Evolutionary conservation across 1,139 yeast genomes (phyloP).

Genomic region (Blastobotrys malaysiensis): DNA sequence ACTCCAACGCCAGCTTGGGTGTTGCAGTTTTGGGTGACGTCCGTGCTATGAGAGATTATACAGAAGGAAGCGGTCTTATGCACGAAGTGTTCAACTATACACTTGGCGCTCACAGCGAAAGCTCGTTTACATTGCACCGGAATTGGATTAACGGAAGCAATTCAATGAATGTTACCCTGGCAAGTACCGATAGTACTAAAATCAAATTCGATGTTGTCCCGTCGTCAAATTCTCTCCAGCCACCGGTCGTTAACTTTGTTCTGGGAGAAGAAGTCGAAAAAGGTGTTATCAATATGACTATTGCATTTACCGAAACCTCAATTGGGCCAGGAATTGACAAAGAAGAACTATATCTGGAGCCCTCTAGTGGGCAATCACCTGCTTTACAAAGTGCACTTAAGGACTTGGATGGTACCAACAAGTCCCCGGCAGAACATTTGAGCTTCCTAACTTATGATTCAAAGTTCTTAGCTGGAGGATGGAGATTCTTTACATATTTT

Average conservation of each 20-base stretch:
- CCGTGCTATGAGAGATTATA: conserved; percentile 10
- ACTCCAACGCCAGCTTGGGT: conserved; percentile 9
- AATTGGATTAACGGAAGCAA: conserved; percentile 13
- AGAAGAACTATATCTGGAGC: conserved; percentile 3
- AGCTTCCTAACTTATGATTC: conserved; percentile 5
- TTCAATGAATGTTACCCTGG: conserved; percentile 12
- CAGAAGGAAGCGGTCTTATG: conserved; percentile 12
- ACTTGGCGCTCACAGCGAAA: conserved; percentile 3
- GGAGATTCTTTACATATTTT: conserved; percentile 14
- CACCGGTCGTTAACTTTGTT: conserved; percentile 6
- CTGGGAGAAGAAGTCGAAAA: not conserved
- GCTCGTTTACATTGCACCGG: conserved; percentile 7
- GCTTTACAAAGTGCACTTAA: not conserved
- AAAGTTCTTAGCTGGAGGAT: conserved; percentile 13
- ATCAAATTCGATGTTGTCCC: conserved; percentile 5
- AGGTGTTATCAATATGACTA: conserved; percentile 1
- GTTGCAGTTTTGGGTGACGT: conserved; percentile 12
- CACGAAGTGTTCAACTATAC: conserved; percentile 12
- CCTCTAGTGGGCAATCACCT: not conserved
- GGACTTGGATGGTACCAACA: not conserved
- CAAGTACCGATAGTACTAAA: conserved; percentile 3
- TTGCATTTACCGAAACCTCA: conserved; percentile 9
- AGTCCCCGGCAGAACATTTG: not conserved
- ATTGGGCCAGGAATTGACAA: conserved; percentile 9
- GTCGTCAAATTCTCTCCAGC: not conserved